These are phyloP conservation scores for Phialemoniopsis sp. DNA, from an alignment of 2,329 filamentous ascomycete species.

Conservation along the genomic window DNA sequence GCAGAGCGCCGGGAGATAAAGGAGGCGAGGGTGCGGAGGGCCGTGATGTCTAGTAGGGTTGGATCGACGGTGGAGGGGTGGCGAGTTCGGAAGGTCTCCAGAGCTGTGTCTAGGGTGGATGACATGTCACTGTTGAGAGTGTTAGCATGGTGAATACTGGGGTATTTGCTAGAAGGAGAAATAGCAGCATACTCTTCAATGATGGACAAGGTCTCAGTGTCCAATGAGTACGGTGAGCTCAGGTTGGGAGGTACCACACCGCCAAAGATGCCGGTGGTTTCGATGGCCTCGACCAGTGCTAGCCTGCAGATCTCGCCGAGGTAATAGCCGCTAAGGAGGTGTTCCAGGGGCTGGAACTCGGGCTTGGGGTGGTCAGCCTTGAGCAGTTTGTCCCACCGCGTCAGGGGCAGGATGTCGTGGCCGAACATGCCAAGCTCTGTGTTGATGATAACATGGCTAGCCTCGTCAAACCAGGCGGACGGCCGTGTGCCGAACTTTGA, in stretches of 20 bases:
- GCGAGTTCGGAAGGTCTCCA: constrained; percentile 41
- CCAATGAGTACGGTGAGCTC: constrained; percentile 48
- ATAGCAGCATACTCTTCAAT: constrained; percentile 48
- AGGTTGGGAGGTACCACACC: constrained; percentile 53
- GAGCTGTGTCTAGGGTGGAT: constrained; percentile 35
- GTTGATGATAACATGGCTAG: constrained; percentile 62
- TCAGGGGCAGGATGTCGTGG: constrained; percentile 51
- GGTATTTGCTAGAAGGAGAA: neutral
- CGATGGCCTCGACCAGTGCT: constrained; percentile 54
- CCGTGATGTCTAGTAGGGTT: constrained; percentile 41
- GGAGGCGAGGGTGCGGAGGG: constrained; percentile 47
- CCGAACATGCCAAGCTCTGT: constrained; percentile 67
- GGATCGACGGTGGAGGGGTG: constrained; percentile 42
- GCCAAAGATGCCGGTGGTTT: constrained; percentile 48
- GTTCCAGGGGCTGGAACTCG: constrained; percentile 58
- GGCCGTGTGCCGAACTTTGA: constrained; percentile 55
- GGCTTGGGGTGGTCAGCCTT: constrained; percentile 49
- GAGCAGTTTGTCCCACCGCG: constrained; percentile 55
- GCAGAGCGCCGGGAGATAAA: constrained; percentile 55
- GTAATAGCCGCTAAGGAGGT: constrained; percentile 62
- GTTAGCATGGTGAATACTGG: neutral
- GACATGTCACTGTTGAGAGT: constrained; percentile 35
- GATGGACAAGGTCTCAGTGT: constrained; percentile 55
- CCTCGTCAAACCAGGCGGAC: constrained; percentile 49
- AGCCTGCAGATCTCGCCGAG: constrained; percentile 61